Conservation (phyloP, 2,329 filamentous ascomycete species). For the Phyllosticta citribraziliensis region DNA sequence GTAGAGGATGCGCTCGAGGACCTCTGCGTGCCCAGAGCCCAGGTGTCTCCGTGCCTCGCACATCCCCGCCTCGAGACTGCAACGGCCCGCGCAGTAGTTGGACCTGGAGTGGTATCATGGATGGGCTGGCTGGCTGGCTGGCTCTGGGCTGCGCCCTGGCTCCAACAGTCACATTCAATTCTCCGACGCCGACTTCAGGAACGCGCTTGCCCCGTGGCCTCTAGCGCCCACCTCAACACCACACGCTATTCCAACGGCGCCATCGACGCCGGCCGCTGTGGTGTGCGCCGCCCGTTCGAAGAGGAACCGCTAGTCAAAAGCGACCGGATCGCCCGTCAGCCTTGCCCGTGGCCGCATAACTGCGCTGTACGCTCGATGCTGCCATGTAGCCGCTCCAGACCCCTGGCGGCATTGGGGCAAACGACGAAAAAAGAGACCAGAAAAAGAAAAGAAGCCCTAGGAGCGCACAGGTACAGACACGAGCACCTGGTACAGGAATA, state of each 20-base stretch:
- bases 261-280: not conserved
- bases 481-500: not conserved
- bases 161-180: slow-evolving; percentile 3
- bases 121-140: not conserved
- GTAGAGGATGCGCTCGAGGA: slow-evolving; percentile 17
- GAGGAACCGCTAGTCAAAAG: not conserved
- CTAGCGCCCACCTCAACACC: not conserved
- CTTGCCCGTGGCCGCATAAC: slow-evolving; percentile 1
- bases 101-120: slow-evolving; percentile 3
- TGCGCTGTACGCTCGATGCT: not conserved
- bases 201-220: not conserved
- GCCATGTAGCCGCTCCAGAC: not conserved
- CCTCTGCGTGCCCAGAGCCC: slow-evolving; percentile 13
- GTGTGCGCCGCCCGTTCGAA: not conserved
- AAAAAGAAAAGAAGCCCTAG: not conserved
- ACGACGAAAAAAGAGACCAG: not conserved
- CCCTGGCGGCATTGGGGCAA: not conserved
- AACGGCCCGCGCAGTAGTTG: slow-evolving; percentile 27
- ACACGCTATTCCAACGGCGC: not conserved
- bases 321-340: slow-evolving; percentile 4
- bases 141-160: slow-evolving; percentile 1
- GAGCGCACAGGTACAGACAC: not conserved
- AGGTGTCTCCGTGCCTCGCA: not conserved
- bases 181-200: not conserved
- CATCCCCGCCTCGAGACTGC: slow-evolving; percentile 18